Evolutionary conservation across 306 rosid species (phyloP), one percentile per base, ranked within the genome.

Genomic region (Corylus heterophylla): DNA sequence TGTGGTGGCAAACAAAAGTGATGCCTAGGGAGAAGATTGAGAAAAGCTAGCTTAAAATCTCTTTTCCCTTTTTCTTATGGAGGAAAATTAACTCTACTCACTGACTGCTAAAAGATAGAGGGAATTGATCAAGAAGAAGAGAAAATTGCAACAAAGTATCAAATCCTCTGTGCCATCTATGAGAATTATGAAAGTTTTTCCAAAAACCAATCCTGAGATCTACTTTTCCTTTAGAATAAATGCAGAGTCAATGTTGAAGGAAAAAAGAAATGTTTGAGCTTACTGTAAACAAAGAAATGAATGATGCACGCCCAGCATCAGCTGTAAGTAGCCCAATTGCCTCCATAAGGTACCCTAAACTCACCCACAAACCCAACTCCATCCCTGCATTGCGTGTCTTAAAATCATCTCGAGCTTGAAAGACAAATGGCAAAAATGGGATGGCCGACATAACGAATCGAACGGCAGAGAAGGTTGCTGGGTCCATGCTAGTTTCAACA

Each of bases 351-450:
- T 92, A 92, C 59, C 97, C 97, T 51, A 90, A 76, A 86, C 97
- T 89, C 79, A 86, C 92, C 97, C 94, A 92, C 70, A 89, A 78
- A 44, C 97, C 97, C 88, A 92, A 85, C 83, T 92, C 97, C 66
- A 92, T 76, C 49, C 97, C 97, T 45, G 94, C 89, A 73, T 90
- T 85, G 39, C 94, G 88, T 17, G 85, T 88, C 22, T 49, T 50
- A 69, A 56, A 72, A 79, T 92, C 92, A 44, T 74, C 75, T 79
- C 82, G 77, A 70, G 83, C 86, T 64, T 49, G 80, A 59, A 86
- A 74, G 2, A 90, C 86, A 83, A 90, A 90, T 51, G 97, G 97
- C 69, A 86, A 51, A 74, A 92, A 87, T 37, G 94, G 93, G 74
- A 90, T 79, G 67, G 89, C 92, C 27, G 97, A 73, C 45, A 87